Percentiles rank a stretch among this genome's conserved stretches.
Conservation (phyloP, 2,329 filamentous ascomycete species). For the Colletotrichum musae region DNA sequence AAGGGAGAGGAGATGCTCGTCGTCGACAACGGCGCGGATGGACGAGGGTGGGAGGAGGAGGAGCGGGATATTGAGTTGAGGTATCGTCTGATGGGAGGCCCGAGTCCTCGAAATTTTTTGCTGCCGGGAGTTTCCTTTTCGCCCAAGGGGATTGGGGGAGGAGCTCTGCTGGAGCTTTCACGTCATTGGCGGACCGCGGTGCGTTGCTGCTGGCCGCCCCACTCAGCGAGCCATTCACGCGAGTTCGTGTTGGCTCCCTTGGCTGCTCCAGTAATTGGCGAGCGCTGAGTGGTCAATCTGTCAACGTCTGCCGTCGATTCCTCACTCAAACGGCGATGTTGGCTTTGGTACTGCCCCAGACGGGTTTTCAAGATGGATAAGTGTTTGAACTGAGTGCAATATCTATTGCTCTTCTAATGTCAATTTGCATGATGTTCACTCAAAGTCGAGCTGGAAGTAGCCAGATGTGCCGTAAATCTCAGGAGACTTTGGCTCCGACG, state of each 20-base stretch:
- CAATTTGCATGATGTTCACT: too few relatives aligned
- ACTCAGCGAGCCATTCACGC: slow-evolving; percentile 27
- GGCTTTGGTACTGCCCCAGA: too few relatives aligned
- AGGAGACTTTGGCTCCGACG: too few relatives aligned
- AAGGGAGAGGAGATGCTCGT: slow-evolving; percentile 40
- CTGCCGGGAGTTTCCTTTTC: slow-evolving; percentile 38
- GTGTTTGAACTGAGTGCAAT: neutral
- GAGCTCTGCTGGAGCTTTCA: slow-evolving; percentile 33
- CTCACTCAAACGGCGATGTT: too few relatives aligned
- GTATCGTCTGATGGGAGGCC: slow-evolving; percentile 34
- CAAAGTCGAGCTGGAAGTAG: too few relatives aligned
- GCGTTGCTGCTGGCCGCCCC: slow-evolving; percentile 25
- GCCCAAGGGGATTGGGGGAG: slow-evolving; percentile 22
- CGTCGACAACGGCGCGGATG: slow-evolving; percentile 37
- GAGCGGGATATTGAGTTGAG: slow-evolving; percentile 25
- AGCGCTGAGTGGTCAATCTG: slow-evolving; percentile 17
- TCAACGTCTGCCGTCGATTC: neutral
- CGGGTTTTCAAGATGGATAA: neutral
- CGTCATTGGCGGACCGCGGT: slow-evolving; percentile 34
- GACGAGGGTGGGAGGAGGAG: slow-evolving; percentile 20
- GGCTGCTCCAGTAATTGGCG: slow-evolving; percentile 23
- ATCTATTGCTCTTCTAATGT: too few relatives aligned
- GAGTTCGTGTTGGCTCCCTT: slow-evolving; percentile 27
- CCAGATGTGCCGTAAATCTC: too few relatives aligned
- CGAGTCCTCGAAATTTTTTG: slow-evolving; percentile 38